These are phyloP conservation scores for Smallanthus sonchifolius DNA, from an alignment of 129 eudicot species.

Conservation along the genomic window DNA sequence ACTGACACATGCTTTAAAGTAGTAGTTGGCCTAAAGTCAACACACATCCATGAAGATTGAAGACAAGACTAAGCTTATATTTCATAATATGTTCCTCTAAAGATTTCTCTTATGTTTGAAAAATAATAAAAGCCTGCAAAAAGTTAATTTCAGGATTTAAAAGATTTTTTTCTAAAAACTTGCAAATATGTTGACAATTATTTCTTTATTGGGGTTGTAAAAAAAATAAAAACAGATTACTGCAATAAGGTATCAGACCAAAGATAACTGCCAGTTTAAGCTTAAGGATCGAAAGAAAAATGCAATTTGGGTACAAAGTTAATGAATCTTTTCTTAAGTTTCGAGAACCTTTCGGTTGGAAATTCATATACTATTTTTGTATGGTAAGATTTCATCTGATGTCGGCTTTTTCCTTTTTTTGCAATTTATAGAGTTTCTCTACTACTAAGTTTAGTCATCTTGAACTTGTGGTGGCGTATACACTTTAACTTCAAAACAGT, in stretches of 20 bases:
- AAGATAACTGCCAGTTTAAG: slow-evolving; percentile 9
- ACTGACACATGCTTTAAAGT: not conserved
- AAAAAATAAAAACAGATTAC: not conserved
- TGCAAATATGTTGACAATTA: not conserved
- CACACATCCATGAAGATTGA: not conserved
- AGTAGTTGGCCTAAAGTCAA: slow-evolving; percentile 1
- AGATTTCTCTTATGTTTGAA: not conserved
- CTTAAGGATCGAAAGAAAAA: not conserved
- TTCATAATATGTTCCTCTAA: not conserved
- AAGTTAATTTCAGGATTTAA: not conserved
- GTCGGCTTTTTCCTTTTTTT: not conserved
- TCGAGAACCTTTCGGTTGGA: not conserved
- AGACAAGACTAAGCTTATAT: slow-evolving; percentile 3
- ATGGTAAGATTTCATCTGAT: slow-evolving; percentile 7
- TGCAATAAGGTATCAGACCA: not conserved
- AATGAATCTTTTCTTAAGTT: not conserved
- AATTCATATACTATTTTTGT: not conserved
- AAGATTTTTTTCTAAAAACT: not conserved
- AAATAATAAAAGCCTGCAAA: not conserved
- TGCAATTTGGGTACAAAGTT: slow-evolving; percentile 5
- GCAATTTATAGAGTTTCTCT: not conserved
- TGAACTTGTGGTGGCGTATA: slow-evolving; percentile 4
- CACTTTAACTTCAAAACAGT: not conserved
- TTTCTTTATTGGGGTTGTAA: not conserved
- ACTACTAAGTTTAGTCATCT: slow-evolving; percentile 1